phyloP scores from a whole-genome alignment of 768 basidiomycete genomes.

The Mrakia gelida region DNA sequence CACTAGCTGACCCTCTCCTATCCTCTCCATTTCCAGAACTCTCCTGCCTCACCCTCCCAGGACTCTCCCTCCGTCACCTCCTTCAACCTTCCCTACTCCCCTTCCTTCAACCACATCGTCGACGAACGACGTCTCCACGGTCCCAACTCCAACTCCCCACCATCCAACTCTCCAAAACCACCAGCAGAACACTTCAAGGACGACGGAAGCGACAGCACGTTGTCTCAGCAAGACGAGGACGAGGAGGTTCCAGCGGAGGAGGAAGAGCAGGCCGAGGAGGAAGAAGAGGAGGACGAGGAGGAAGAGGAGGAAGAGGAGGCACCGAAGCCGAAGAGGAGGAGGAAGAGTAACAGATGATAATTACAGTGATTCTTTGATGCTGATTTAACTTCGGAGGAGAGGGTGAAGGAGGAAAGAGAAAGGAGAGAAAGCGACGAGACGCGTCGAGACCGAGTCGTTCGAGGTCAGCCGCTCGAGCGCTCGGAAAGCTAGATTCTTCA shows the following conservation, averaged over 20 bases:
- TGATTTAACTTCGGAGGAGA: not conserved
- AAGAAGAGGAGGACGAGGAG: not conserved
- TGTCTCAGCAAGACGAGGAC: slow-evolving; percentile 8
- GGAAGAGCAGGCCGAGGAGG: not conserved
- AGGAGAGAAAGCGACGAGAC: not conserved
- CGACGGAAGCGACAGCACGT: not conserved
- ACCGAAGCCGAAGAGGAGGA: slow-evolving; percentile 1
- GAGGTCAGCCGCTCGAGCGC: not conserved
- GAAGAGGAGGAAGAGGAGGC: not conserved
- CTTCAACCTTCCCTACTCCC: not conserved
- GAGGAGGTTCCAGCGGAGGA: not conserved
- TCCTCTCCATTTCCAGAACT: not conserved
- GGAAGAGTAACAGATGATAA: not conserved
- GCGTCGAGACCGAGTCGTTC: not conserved
- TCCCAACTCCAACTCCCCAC: not conserved
- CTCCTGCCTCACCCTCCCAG: not conserved
- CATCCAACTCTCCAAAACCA: not conserved
- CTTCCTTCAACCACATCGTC: not conserved
- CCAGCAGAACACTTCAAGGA: not conserved
- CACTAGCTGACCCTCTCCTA: not conserved
- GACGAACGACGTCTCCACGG: not conserved
- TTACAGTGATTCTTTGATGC: not conserved
- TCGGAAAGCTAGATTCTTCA: no score
- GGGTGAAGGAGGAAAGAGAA: not conserved
- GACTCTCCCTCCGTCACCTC: not conserved